Conservation (phyloP, 1,284 basidiomycete genomes). For the Xerocomus minutiporus region DNA sequence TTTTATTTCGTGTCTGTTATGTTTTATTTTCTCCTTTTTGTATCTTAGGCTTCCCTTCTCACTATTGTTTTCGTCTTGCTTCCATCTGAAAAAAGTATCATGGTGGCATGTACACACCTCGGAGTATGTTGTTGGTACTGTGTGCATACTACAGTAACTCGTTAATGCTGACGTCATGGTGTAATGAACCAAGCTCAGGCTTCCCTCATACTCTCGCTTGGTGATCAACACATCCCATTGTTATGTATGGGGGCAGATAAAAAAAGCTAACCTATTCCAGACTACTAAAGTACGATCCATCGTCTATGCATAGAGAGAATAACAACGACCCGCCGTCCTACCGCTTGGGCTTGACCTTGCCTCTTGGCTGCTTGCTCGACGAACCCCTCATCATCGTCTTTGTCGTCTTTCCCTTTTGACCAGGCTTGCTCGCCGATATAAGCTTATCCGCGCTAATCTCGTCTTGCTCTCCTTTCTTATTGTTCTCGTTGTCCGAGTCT, state of each 20-base stretch:
- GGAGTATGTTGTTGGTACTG: background rate
- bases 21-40: constrained; percentile 2
- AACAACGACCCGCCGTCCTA: background rate
- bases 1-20: constrained; percentile 12
- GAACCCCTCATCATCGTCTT: constrained; percentile 10
- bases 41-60: constrained; percentile 14
- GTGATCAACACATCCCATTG: too few species aligned
- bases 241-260: background rate
- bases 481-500: constrained; percentile 50
- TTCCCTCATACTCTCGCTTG: too few species aligned
- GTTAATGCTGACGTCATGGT: background rate
- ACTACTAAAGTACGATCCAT: background rate
- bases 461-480: constrained; percentile 32
- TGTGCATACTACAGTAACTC: background rate
- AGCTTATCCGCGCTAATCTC: constrained; percentile 48
- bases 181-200: too few species aligned
- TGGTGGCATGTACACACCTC: background rate
- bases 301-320: background rate
- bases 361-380: constrained; percentile 17
- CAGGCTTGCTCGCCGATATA: constrained; percentile 39
- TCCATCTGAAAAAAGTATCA: background rate
- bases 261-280: background rate
- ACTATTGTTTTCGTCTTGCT: background rate
- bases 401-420: constrained; percentile 33
- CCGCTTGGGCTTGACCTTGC: constrained; percentile 21